These are phyloP conservation scores for Camelina hispida DNA, from an alignment of 345 rosid genomes.

Conservation along the genomic window DNA sequence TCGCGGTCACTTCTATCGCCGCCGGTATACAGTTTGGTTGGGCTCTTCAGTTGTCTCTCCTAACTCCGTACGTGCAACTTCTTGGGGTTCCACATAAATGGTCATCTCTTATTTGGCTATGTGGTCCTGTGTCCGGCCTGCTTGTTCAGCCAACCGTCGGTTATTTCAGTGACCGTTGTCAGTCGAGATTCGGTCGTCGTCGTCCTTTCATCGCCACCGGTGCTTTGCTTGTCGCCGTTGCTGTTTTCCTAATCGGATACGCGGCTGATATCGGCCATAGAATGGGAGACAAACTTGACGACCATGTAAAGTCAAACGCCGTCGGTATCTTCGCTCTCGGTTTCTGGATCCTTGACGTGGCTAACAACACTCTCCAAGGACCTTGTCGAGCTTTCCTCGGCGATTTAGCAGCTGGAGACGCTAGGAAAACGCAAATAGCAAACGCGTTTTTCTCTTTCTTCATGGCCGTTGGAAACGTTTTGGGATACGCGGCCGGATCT, in stretches of 20 bases:
- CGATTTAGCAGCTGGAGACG: slow-evolving; percentile 60
- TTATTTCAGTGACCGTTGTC: slow-evolving; percentile 76
- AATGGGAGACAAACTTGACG: slow-evolving; percentile 37
- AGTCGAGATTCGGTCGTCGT: slow-evolving; percentile 77
- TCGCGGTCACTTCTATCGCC: slow-evolving; percentile 72
- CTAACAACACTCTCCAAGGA: slow-evolving; percentile 87
- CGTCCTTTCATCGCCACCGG: slow-evolving; percentile 78
- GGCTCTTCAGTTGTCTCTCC: slow-evolving; percentile 82
- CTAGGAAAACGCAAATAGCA: slow-evolving; percentile 55
- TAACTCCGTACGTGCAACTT: slow-evolving; percentile 84
- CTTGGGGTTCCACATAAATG: slow-evolving; percentile 83
- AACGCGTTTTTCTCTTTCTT: slow-evolving; percentile 73
- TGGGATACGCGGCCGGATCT: slow-evolving; percentile 82
- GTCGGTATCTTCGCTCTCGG: slow-evolving; percentile 22
- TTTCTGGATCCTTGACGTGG: slow-evolving; percentile 54
- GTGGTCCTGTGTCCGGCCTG: slow-evolving; percentile 50
- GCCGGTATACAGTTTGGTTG: slow-evolving; percentile 93
- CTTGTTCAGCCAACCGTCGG: slow-evolving; percentile 87
- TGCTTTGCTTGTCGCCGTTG: slow-evolving; percentile 50
- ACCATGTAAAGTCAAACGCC: slow-evolving; percentile 1
- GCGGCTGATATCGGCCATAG: slow-evolving; percentile 73
- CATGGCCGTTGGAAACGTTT: slow-evolving; percentile 89
- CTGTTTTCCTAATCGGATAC: slow-evolving; percentile 75
- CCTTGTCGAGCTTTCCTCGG: slow-evolving; percentile 88
- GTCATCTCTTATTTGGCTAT: slow-evolving; percentile 89